Conservation (phyloP, 371 early-diverging fungal genomes). For the Umbelopsis sp. region DNA sequence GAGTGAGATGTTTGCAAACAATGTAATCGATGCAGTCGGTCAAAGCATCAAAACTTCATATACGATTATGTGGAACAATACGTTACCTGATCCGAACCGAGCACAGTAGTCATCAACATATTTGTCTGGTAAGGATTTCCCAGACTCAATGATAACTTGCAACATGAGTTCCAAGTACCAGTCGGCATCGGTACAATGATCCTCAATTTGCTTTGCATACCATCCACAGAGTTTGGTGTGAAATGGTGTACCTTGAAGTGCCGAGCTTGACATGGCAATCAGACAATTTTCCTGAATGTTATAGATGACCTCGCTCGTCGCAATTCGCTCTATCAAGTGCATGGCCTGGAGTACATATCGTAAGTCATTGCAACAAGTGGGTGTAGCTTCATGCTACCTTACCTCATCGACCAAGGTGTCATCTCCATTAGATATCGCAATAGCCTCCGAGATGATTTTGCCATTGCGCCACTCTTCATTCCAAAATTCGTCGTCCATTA, state of each 20-base stretch:
- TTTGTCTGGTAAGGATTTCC: background rate
- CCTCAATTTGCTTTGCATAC: background rate
- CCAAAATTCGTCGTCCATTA: conserved; percentile 37
- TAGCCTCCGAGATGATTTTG: conserved; percentile 19
- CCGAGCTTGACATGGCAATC: conserved; percentile 23
- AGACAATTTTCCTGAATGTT: conserved; percentile 17
- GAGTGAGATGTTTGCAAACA: too few relatives aligned
- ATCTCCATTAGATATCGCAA: conserved; percentile 26
- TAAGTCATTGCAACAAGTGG: background rate
- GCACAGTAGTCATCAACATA: conserved; percentile 1
- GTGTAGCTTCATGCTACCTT: background rate
- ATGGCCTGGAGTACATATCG: conserved; percentile 24
- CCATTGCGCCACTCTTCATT: conserved; percentile 37
- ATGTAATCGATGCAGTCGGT: too few relatives aligned
- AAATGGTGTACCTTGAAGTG: background rate
- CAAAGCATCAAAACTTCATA: background rate
- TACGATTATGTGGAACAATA: background rate
- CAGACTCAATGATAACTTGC: background rate
- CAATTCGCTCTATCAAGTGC: conserved; percentile 28
- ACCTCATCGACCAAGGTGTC: conserved; percentile 32
- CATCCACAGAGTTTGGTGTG: background rate
- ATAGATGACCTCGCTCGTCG: conserved; percentile 18
- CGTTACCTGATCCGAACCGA: background rate
- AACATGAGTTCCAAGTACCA: conserved; percentile 2
- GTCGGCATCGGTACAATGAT: background rate